phyloP scores from a whole-genome alignment of 164 flowering plant genomes.

The Aristolochia contorta region DNA sequence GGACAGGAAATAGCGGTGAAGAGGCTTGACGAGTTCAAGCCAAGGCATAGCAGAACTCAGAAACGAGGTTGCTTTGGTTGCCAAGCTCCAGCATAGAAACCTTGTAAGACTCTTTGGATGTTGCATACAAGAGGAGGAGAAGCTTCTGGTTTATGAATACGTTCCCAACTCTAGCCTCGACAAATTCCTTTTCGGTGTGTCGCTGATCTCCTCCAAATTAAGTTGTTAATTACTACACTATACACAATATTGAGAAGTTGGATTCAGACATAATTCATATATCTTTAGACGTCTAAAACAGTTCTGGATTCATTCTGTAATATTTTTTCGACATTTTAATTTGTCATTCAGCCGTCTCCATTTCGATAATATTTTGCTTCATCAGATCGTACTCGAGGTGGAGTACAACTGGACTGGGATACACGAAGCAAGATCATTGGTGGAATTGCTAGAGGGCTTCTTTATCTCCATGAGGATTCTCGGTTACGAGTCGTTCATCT shows the following conservation, averaged over 20 bases:
- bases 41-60: slow-evolving; percentile 31
- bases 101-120: slow-evolving; percentile 32
- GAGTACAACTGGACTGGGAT: slow-evolving; percentile 11
- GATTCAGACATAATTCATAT: no score
- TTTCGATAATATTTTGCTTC: no score
- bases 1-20: slow-evolving; percentile 36
- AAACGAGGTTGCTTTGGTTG: slow-evolving; percentile 26
- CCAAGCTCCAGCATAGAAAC: slow-evolving; percentile 37
- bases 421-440: slow-evolving; percentile 9
- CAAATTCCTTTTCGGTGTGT: slow-evolving; percentile 22
- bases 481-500: slow-evolving; percentile 16
- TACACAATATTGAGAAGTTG: no score
- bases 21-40: slow-evolving; percentile 21
- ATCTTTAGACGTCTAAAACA: no score
- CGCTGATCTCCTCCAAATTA: slow-evolving; percentile 8
- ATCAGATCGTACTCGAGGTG: no score
- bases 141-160: slow-evolving; percentile 33
- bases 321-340: no score
- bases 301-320: no score
- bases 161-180: slow-evolving; percentile 29
- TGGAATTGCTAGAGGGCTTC: slow-evolving; percentile 20
- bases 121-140: slow-evolving; percentile 28
- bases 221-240: no score
- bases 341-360: no score
- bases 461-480: slow-evolving; percentile 24